phyloP scores from a whole-genome alignment of 805 yeast genomes.

The Helenozyma rhizophorensis region DNA sequence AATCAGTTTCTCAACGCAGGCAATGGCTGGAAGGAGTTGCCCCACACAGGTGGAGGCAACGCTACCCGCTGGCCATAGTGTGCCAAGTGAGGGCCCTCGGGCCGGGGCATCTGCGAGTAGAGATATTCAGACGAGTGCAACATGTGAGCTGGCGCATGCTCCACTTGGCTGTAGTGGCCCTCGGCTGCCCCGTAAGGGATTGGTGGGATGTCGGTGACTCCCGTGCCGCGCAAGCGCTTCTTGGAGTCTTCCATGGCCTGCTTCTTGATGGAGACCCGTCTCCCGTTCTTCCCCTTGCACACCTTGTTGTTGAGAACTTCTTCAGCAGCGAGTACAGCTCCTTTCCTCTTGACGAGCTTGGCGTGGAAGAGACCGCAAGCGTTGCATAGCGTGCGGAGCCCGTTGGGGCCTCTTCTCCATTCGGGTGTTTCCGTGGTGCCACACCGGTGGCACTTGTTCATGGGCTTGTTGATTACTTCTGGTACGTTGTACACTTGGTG shows the following conservation, averaged over 20 bases:
- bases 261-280: constrained; percentile 35
- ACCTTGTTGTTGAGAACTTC: constrained; percentile 42
- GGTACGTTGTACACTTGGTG: constrained; percentile 8
- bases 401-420: constrained; percentile 43
- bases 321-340: constrained; percentile 26
- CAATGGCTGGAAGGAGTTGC: constrained; percentile 2
- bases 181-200: constrained; percentile 1
- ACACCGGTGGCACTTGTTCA: constrained; percentile 40
- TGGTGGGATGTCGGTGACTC: constrained; percentile 9
- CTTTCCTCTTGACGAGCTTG: constrained; percentile 29
- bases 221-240: constrained; percentile 2
- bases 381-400: constrained; percentile 41
- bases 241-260: constrained; percentile 3
- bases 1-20: too few species aligned
- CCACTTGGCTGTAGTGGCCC: not conserved
- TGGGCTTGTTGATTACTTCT: constrained; percentile 17
- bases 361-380: constrained; percentile 44
- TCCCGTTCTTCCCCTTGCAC: constrained; percentile 41
- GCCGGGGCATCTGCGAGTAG: not conserved
- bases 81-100: not conserved
- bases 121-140: not conserved
- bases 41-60: constrained; percentile 2
- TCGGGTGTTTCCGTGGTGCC: constrained; percentile 45
- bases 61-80: not conserved
- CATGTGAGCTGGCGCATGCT: not conserved